Evolutionary conservation across 768 basidiomycete species (phyloP).

Genomic region (Suillus cothurnatus): DNA sequence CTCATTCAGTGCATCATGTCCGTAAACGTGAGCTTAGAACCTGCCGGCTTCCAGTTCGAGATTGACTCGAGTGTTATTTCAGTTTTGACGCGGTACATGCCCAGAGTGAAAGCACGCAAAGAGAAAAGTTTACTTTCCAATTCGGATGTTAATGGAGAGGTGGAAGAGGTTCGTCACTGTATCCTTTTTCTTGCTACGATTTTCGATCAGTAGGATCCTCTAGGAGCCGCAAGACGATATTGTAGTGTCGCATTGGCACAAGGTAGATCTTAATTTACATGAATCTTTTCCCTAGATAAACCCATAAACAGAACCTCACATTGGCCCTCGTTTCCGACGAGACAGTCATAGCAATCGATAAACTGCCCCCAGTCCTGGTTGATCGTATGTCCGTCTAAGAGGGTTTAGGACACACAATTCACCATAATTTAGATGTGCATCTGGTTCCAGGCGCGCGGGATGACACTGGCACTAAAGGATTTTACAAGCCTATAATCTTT

Average conservation of each 20-base stretch:
- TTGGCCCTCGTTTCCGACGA: slow-evolving; percentile 81
- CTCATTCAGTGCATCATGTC: slow-evolving; percentile 63
- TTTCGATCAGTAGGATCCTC: slow-evolving; percentile 9
- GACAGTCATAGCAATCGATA: slow-evolving; percentile 50
- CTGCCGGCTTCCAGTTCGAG: slow-evolving; percentile 8
- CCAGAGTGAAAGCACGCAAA: slow-evolving; percentile 72
- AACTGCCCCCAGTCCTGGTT: slow-evolving; percentile 58
- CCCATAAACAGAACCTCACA: slow-evolving; percentile 70
- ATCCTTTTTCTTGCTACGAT: slow-evolving; percentile 12
- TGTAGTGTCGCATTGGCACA: slow-evolving; percentile 85
- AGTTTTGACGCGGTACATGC: slow-evolving; percentile 89
- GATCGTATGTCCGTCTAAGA: slow-evolving; percentile 53
- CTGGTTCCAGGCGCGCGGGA: slow-evolving; percentile 64
- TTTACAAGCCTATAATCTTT: slow-evolving; percentile 87
- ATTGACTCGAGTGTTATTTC: slow-evolving; percentile 30
- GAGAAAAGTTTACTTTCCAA: slow-evolving; percentile 74
- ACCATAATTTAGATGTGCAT: slow-evolving; percentile 53
- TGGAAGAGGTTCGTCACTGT: slow-evolving; percentile 50
- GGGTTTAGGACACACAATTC: slow-evolving; percentile 7
- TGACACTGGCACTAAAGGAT: slow-evolving; percentile 61
- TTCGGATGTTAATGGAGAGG: slow-evolving; percentile 42
- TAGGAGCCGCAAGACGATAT: slow-evolving; percentile 48
- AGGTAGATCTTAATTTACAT: slow-evolving; percentile 41
- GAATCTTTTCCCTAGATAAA: slow-evolving; percentile 12
- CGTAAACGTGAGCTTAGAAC: slow-evolving; percentile 62